These are phyloP conservation scores for Vigna hirtella DNA, from an alignment of 306 rosid species.

Conservation along the genomic window DNA sequence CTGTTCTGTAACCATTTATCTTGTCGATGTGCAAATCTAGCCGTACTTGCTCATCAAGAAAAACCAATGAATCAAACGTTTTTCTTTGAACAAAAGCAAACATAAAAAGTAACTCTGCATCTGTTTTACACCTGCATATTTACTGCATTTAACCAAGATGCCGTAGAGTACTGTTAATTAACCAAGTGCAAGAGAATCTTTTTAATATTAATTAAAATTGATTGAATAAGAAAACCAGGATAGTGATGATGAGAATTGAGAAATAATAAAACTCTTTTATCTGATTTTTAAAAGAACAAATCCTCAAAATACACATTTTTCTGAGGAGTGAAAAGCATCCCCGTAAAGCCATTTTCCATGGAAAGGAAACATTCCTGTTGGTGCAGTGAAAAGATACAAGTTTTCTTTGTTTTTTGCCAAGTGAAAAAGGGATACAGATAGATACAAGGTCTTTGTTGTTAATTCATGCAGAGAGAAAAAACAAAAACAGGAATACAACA, in stretches of 20 bases:
- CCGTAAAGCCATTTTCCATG: constrained; percentile 53
- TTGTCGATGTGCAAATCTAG: constrained; percentile 47
- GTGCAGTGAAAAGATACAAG: constrained; percentile 38
- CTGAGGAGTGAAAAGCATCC: constrained; percentile 37
- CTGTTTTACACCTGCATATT: constrained; percentile 35
- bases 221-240: not conserved
- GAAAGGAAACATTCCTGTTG: constrained; percentile 28
- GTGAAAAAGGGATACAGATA: constrained; percentile 29
- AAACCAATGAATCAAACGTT: constrained; percentile 48
- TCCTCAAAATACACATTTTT: not conserved
- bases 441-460: constrained; percentile 25
- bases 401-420: not conserved
- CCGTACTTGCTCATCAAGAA: constrained; percentile 53
- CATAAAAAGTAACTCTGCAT: constrained; percentile 43
- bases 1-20: constrained; percentile 33
- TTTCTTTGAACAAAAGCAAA: constrained; percentile 27
- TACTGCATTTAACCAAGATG: constrained; percentile 34
- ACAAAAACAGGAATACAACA: constrained; percentile 39
- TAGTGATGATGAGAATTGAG: not conserved
- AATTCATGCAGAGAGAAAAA: constrained; percentile 32
- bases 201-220: too few species aligned
- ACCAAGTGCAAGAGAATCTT: too few species aligned
- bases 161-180: not conserved
- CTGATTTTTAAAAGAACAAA: not conserved
- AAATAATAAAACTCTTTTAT: not conserved